These are phyloP conservation scores for Psilocybe subaeruginosa DNA, from an alignment of 768 basidiomycete species.

Conservation along the genomic window DNA sequence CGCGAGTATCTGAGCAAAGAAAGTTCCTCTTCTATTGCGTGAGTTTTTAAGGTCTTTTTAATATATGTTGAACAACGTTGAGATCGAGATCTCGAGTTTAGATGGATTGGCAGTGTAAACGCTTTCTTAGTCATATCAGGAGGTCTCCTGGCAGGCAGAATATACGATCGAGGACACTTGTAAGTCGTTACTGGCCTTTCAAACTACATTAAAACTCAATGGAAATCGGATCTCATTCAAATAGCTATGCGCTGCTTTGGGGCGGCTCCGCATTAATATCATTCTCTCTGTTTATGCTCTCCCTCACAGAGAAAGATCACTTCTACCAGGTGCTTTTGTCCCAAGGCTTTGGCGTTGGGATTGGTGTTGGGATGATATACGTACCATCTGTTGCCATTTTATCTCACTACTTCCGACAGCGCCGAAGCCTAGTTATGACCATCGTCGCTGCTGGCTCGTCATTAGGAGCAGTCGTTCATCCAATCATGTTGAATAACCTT, in stretches of 20 bases:
- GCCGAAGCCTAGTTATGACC: conserved; percentile 8
- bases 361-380: conserved; percentile 13
- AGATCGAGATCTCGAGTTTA: background rate
- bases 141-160: conserved; percentile 8
- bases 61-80: no score
- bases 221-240: no score
- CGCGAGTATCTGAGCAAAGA: conserved; percentile 9
- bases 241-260: conserved; percentile 8
- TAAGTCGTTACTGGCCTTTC: background rate
- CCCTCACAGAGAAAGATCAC: conserved; percentile 11
- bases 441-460: conserved; percentile 12
- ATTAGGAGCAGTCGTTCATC: conserved; percentile 10
- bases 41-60: background rate
- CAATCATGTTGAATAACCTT: conserved; percentile 15
- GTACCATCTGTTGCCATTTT: conserved; percentile 11
- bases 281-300: conserved; percentile 14
- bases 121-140: conserved; percentile 10
- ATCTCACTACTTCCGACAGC: conserved; percentile 13
- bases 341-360: conserved; percentile 11
- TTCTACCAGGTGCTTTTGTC: conserved; percentile 13
- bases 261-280: conserved; percentile 9
- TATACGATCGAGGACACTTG: conserved; percentile 15
- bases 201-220: no score
- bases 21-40: conserved; percentile 11
- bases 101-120: conserved; percentile 16